phyloP scores from a whole-genome alignment of 495 filamentous ascomycete genomes.

The Apodospora peruviana region DNA sequence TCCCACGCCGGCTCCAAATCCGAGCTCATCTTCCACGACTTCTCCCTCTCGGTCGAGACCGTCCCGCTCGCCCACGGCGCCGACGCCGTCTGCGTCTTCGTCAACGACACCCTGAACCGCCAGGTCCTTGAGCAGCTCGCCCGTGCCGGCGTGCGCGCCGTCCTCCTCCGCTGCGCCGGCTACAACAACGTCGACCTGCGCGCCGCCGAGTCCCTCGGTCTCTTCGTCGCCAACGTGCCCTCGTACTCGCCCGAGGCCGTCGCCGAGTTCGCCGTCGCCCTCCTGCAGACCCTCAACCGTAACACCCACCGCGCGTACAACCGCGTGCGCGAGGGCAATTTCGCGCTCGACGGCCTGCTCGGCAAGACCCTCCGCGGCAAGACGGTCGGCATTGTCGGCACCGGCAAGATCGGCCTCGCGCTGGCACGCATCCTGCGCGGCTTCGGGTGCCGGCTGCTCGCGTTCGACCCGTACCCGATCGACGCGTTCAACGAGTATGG shows the following conservation, averaged over 20 bases:
- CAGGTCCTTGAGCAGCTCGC: conserved; percentile 47
- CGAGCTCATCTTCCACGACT: conserved; percentile 50
- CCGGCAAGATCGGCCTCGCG: conserved; percentile 49
- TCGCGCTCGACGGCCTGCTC: conserved; percentile 59
- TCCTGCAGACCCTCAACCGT: conserved; percentile 65
- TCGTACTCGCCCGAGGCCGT: conserved; percentile 68
- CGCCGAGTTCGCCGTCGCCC: conserved; percentile 63
- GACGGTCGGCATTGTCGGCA: conserved; percentile 53
- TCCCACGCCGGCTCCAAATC: conserved; percentile 15
- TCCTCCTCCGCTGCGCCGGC: conserved; percentile 64
- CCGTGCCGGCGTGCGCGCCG: conserved; percentile 43
- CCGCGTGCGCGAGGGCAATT: conserved; percentile 68
- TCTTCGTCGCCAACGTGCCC: conserved; percentile 64
- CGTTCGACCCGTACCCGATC: conserved; percentile 49
- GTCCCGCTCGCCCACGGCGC: conserved; percentile 47
- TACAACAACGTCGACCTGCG: conserved; percentile 63
- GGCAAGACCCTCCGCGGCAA: conserved; percentile 56
- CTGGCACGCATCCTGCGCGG: conserved; percentile 51
- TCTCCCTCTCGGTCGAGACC: conserved; percentile 51
- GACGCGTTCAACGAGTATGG: conserved; percentile 47
- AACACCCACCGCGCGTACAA: conserved; percentile 68
- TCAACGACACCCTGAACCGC: conserved; percentile 56
- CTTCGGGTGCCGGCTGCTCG: conserved; percentile 58
- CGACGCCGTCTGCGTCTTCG: conserved; percentile 63
- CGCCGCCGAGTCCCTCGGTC: conserved; percentile 47